Evolutionary conservation across 2,329 filamentous ascomycete species (phyloP).

Genomic region (Escovopsis sp.): DNA sequence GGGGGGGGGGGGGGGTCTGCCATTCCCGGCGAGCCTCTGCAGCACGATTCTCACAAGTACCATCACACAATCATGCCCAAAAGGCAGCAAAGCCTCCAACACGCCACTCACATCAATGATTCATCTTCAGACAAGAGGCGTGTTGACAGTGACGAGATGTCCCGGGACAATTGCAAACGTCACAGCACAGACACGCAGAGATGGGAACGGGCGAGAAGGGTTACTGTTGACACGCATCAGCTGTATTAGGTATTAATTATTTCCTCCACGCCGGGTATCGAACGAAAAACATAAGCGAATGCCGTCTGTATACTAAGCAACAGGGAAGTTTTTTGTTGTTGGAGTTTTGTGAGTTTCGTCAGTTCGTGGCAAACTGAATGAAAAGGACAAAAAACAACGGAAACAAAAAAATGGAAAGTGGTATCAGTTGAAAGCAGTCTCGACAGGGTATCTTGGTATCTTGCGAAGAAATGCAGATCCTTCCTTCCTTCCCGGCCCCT

Average conservation of each 20-base stretch:
- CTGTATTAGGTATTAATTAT: constrained; percentile 31
- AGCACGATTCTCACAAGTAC: too few species aligned
- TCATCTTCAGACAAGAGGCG: background rate
- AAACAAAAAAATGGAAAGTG: constrained; percentile 22
- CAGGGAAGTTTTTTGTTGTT: constrained; percentile 9
- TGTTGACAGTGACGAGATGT: too few species aligned
- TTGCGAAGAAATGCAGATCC: constrained; percentile 39
- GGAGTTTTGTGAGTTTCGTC: constrained; percentile 8
- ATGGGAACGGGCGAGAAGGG: background rate
- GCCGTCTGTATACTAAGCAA: constrained; percentile 11
- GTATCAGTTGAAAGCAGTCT: constrained; percentile 34
- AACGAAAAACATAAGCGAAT: constrained; percentile 20
- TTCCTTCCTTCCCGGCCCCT: constrained; percentile 33
- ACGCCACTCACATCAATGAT: background rate
- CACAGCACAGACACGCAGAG: background rate
- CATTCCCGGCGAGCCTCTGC: too few species aligned
- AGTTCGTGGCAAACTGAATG: background rate
- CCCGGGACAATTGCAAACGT: background rate
- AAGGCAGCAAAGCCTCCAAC: too few species aligned
- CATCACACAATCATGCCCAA: too few species aligned
- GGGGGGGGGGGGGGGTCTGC: too few species aligned
- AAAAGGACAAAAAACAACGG: constrained; percentile 5
- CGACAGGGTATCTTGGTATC: constrained; percentile 40
- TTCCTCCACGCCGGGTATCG: constrained; percentile 25
- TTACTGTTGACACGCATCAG: constrained; percentile 20